phyloP scores from a whole-genome alignment of 345 rosid genomes.

The Bruguiera sexangula region DNA sequence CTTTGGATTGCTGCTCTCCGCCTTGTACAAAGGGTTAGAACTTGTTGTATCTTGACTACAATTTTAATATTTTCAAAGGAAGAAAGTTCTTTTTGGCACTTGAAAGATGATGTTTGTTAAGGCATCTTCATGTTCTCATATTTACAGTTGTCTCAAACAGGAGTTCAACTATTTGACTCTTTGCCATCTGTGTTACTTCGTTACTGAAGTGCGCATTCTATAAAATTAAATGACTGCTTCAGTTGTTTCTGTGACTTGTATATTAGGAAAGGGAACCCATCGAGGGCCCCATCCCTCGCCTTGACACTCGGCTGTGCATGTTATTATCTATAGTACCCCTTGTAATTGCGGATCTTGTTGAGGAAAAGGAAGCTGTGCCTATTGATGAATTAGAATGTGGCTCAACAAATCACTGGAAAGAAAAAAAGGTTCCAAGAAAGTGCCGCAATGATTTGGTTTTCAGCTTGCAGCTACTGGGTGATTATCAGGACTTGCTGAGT shows the following conservation, averaged over 20 bases:
- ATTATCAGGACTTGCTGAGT: slow-evolving; percentile 67
- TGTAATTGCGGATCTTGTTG: slow-evolving; percentile 69
- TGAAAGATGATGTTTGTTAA: no score
- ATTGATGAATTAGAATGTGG: slow-evolving; percentile 49
- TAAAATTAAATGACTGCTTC: no score
- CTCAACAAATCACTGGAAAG: slow-evolving; percentile 51
- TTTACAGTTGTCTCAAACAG: no score
- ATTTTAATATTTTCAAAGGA: no score
- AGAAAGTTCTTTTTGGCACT: no score
- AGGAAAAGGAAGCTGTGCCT: slow-evolving; percentile 76
- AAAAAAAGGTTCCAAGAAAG: slow-evolving; percentile 48
- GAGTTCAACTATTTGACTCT: no score
- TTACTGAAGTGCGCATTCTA: no score
- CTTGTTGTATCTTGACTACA: background rate
- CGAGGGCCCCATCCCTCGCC: slow-evolving; percentile 92
- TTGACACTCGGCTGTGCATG: slow-evolving; percentile 82
- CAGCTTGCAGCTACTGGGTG: slow-evolving; percentile 82
- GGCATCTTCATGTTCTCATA: no score
- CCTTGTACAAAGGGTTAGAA: slow-evolving; percentile 81
- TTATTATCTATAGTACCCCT: slow-evolving; percentile 73
- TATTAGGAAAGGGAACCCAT: slow-evolving; percentile 81
- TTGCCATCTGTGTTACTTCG: no score
- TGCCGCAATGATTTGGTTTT: slow-evolving; percentile 63
- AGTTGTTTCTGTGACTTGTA: background rate
- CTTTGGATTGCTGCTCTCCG: slow-evolving; percentile 95